These are phyloP conservation scores for Penicillium angulare DNA, from an alignment of 495 filamentous ascomycete genomes.

Conservation along the genomic window DNA sequence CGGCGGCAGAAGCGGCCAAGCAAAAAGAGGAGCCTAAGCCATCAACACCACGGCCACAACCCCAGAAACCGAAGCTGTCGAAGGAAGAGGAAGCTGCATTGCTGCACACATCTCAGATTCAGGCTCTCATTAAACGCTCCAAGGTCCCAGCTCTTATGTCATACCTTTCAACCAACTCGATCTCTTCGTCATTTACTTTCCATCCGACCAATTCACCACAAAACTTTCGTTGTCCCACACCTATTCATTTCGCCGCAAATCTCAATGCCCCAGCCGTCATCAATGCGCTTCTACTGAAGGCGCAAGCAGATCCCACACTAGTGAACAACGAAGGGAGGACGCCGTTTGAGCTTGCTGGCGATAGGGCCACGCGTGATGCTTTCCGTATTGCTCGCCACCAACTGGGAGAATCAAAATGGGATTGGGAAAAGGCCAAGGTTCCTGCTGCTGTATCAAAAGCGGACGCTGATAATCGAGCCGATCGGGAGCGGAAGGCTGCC, in stretches of 20 bases:
- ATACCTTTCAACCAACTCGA: constrained; percentile 71
- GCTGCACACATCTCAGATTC: constrained; percentile 82
- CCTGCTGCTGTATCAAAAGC: constrained; percentile 64
- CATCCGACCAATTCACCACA: constrained; percentile 62
- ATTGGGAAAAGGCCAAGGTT: constrained; percentile 75
- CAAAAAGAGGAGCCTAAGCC: constrained; percentile 30
- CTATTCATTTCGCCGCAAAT: constrained; percentile 81
- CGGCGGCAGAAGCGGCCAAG: constrained; percentile 39
- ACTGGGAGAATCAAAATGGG: constrained; percentile 72
- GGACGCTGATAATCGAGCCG: constrained; percentile 65
- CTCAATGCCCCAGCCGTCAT: constrained; percentile 73
- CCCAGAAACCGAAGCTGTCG: constrained; percentile 57
- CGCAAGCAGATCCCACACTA: constrained; percentile 68
- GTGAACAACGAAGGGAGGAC: constrained; percentile 66
- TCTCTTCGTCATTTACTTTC: constrained; percentile 70
- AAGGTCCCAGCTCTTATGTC: constrained; percentile 84
- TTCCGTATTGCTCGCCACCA: constrained; percentile 85
- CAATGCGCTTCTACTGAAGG: constrained; percentile 72
- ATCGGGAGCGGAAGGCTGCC: constrained; percentile 57
- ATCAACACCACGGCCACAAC: constrained; percentile 42
- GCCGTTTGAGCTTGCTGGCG: constrained; percentile 82
- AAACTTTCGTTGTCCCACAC: constrained; percentile 81
- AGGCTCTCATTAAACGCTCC: constrained; percentile 82
- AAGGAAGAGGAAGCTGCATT: constrained; percentile 79
- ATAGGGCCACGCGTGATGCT: constrained; percentile 82